Conservation (phyloP, 1,284 basidiomycete genomes). For the Heliocybe sulcata region DNA sequence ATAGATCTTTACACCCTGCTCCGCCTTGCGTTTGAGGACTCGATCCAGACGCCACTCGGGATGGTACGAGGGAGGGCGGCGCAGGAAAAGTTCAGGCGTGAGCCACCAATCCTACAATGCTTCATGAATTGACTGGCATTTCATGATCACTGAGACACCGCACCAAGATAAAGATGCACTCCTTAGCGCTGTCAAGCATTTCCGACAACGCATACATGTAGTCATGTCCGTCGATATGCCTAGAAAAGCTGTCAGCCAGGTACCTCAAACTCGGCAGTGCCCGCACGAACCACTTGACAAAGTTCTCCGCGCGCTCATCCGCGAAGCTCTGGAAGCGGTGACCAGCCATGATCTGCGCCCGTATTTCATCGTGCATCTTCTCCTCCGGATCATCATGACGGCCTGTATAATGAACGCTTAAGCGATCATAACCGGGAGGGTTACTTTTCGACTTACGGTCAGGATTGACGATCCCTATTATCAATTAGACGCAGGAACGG, state of each 20-base stretch:
- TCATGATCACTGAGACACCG: slow-evolving; percentile 8
- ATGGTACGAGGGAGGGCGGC: slow-evolving; percentile 79
- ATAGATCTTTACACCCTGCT: slow-evolving; percentile 86
- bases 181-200: slow-evolving; percentile 70
- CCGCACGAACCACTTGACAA: slow-evolving; percentile 71
- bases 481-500: not conserved
- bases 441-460: not conserved
- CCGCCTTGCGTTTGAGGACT: slow-evolving; percentile 79
- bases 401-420: slow-evolving; percentile 22
- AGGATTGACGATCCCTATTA: not conserved
- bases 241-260: not conserved
- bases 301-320: slow-evolving; percentile 57
- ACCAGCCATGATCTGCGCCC: slow-evolving; percentile 63
- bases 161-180: slow-evolving; percentile 75
- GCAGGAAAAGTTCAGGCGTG: slow-evolving; percentile 85
- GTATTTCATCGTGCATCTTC: slow-evolving; percentile 55
- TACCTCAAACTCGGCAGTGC: not conserved
- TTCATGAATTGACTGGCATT: not conserved
- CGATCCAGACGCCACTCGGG: slow-evolving; percentile 85
- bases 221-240: slow-evolving; percentile 88
- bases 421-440: not conserved
- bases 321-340: slow-evolving; percentile 90
- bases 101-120: slow-evolving; percentile 79
- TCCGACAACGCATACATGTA: slow-evolving; percentile 93
- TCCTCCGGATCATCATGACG: slow-evolving; percentile 77